phyloP scores from a whole-genome alignment of 176 grass and related monocot genomes.

The Eragrostis curvula region DNA sequence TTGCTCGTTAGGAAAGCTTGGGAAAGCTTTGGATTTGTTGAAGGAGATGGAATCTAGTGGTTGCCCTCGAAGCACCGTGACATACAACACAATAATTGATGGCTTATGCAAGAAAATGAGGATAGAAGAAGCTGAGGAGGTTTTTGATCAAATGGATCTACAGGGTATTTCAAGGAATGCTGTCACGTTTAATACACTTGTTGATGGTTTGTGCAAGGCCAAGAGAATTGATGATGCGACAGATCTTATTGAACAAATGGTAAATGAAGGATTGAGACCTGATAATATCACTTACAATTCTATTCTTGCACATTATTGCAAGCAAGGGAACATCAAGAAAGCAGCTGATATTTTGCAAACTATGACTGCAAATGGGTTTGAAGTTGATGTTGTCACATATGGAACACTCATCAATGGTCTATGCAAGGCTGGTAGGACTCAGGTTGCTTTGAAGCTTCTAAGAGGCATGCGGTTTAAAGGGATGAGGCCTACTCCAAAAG shows the following conservation, averaged over 20 bases:
- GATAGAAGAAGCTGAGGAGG: conserved; percentile 82
- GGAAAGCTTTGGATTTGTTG: conserved; percentile 77
- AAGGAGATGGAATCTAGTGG: conserved; percentile 88
- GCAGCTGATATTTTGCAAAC: conserved; percentile 74
- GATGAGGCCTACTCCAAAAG: conserved; percentile 71
- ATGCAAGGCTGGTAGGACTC: conserved; percentile 82
- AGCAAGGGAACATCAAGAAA: conserved; percentile 82
- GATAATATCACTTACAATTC: conserved; percentile 90
- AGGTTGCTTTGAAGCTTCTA: conserved; percentile 83
- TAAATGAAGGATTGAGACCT: conserved; percentile 69
- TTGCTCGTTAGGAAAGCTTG: conserved; percentile 63
- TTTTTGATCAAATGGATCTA: conserved; percentile 93
- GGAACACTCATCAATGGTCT: conserved; percentile 78
- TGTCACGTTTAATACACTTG: conserved; percentile 73
- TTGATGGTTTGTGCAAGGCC: conserved; percentile 83
- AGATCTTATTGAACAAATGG: conserved; percentile 80
- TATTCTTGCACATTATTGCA: conserved; percentile 90
- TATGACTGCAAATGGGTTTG: conserved; percentile 82
- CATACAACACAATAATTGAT: conserved; percentile 84
- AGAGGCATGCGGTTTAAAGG: conserved; percentile 80
- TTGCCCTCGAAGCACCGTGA: conserved; percentile 64
- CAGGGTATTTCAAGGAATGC: conserved; percentile 75
- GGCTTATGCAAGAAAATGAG: conserved; percentile 85
- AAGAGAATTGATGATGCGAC: conserved; percentile 76
- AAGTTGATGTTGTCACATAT: conserved; percentile 82